Evolutionary conservation across 78 protist species (phyloP).

Genomic region (Blattamonas nauphoetae): DNA sequence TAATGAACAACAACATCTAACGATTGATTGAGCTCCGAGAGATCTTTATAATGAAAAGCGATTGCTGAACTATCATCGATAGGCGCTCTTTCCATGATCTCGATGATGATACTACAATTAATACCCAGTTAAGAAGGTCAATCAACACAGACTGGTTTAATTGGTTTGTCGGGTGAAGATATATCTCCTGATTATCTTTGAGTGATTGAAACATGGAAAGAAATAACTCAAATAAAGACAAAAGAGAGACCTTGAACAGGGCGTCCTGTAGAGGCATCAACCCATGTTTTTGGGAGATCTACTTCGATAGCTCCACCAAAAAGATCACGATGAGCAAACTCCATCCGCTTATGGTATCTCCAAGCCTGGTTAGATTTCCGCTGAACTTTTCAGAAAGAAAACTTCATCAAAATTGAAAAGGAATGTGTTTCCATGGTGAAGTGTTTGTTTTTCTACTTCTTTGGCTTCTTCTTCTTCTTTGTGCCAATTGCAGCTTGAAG

Average conservation of each 20-base stretch:
- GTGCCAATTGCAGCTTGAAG: neutral
- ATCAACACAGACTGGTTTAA: neutral
- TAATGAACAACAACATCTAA: neutral
- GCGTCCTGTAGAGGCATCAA: neutral
- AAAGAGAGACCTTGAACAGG: neutral
- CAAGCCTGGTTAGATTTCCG: too few species aligned
- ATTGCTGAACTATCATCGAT: neutral
- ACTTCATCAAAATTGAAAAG: too few species aligned
- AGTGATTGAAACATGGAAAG: neutral
- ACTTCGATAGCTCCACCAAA: neutral
- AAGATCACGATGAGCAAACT: neutral
- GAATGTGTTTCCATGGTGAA: too few species aligned
- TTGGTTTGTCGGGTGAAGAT: neutral
- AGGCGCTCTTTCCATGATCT: neutral
- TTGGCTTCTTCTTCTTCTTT: conserved; percentile 16
- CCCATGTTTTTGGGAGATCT: neutral
- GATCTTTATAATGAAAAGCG: neutral
- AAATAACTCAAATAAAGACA: neutral
- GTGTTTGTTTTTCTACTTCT: conserved; percentile 1
- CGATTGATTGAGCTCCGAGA: neutral
- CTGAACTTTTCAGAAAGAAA: too few species aligned
- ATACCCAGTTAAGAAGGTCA: neutral
- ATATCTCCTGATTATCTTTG: neutral
- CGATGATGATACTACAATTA: neutral
- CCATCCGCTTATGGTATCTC: too few species aligned